phyloP scores from a whole-genome alignment of 1,284 basidiomycete species.

The Ustilago esculenta region DNA sequence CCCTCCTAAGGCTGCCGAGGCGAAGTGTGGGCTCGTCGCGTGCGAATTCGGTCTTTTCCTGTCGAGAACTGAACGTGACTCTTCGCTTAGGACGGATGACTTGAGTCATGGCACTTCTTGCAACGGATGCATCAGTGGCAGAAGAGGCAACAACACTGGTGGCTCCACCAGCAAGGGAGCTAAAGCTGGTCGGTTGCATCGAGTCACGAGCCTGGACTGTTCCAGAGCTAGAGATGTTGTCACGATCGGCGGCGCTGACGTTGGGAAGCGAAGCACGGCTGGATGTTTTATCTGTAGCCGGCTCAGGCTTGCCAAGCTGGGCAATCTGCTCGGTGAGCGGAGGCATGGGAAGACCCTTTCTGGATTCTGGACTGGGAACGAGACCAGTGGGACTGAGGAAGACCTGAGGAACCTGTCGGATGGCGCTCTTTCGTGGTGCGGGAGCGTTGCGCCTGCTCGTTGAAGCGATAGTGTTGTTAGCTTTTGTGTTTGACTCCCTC shows the following conservation, averaged over 20 bases:
- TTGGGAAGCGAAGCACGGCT: constrained; percentile 28
- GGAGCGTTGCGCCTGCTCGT: constrained; percentile 49
- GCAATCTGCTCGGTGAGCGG: constrained; percentile 42
- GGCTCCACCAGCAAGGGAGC: constrained; percentile 18
- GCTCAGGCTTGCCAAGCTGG: constrained; percentile 29
- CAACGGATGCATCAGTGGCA: constrained; percentile 8
- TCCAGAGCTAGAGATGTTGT: background rate
- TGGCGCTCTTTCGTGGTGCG: constrained; percentile 56
- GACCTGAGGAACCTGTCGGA: constrained; percentile 55
- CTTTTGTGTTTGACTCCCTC: constrained; percentile 32
- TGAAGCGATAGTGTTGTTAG: constrained; percentile 14
- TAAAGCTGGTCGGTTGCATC: constrained; percentile 19
- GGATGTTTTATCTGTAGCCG: constrained; percentile 6
- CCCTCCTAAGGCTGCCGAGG: constrained; percentile 37
- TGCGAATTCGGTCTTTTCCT: constrained; percentile 51
- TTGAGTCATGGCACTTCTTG: constrained; percentile 35
- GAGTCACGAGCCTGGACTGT: constrained; percentile 22
- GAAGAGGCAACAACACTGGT: constrained; percentile 26
- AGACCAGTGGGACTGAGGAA: constrained; percentile 59
- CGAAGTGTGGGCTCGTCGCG: constrained; percentile 51
- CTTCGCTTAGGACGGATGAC: constrained; percentile 43
- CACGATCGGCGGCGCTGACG: constrained; percentile 3
- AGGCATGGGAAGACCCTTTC: constrained; percentile 35
- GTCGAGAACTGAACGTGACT: constrained; percentile 51
- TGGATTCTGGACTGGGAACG: constrained; percentile 48